These are phyloP conservation scores for Oryza officinalis DNA, from an alignment of 176 grass and related monocot genomes.

Conservation along the genomic window DNA sequence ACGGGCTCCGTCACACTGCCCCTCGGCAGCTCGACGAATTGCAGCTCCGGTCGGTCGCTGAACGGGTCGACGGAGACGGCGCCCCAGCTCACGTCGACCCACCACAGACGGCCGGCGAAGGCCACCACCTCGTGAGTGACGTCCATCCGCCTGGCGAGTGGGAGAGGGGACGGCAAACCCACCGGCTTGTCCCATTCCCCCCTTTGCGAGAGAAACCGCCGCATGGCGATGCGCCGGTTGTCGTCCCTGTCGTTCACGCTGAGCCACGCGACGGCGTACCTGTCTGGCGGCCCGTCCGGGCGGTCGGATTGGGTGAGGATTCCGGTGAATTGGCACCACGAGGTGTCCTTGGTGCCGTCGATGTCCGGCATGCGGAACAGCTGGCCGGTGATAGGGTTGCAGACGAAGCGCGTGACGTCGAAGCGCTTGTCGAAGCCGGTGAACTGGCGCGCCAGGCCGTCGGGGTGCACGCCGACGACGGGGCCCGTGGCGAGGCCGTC, in stretches of 20 bases:
- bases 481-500: too few species aligned
- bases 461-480: too few species aligned
- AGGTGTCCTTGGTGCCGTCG: not conserved
- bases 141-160: not conserved
- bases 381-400: slow-evolving; percentile 14
- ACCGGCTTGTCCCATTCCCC: slow-evolving; percentile 1
- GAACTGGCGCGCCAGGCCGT: too few species aligned
- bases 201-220: too few species aligned
- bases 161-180: not conserved
- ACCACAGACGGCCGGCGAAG: not conserved
- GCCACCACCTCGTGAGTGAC: not conserved
- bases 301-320: not conserved
- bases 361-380: slow-evolving; percentile 15
- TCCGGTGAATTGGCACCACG: too few species aligned
- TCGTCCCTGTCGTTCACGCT: too few species aligned
- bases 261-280: too few species aligned
- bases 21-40: slow-evolving; percentile 33
- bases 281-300: too few species aligned
- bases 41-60: not conserved
- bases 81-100: slow-evolving; percentile 21
- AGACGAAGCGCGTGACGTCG: slow-evolving; percentile 12
- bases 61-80: slow-evolving; percentile 5
- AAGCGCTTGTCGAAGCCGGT: too few species aligned
- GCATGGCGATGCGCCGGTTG: too few species aligned
- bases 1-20: not conserved